Evolutionary conservation across 352 stramenopile genomes (phyloP), one percentile per base, ranked within the genome.

Genomic region (Phytophthora pinifolia): DNA sequence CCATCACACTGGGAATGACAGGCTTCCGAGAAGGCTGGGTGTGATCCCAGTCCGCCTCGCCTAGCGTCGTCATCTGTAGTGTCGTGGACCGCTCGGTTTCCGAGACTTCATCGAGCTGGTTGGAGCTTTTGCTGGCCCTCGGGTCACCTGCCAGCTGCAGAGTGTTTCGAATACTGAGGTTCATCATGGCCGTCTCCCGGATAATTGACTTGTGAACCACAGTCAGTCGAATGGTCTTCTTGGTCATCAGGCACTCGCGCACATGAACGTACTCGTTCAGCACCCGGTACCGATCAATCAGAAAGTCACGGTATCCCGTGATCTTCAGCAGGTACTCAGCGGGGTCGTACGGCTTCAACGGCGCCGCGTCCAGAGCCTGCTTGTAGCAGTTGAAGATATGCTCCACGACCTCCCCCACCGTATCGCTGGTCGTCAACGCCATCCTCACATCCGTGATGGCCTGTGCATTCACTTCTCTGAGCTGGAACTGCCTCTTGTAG

Each of bases 361-460:
- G 79, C 0, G 80, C 79, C 1, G 83, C 79, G 55, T 90, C 79
- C 4, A 90, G 57, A 9, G 70, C 72, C 50, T 87, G 74, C 33
- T 86, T 85, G 73, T 92, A 92, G 62, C 78, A 92, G 54, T 89
- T 88, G 49, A 92, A 92, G 32, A 90, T 84, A 36, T 88, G 78
- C 67, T 90, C 83, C 44, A 92, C 83, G 39, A 89, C 88, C 65
- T 92, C 78, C 5, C 74, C 78, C n/a, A 92, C 83, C 1, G 83
- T 92, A 53, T 92, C 81, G 13, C 76, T 74, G 0, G 80, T 86
- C 4, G 77, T 72, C 8, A 90, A 83, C 7, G 86, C 78, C 79
- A 92, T 89, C 8, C 79, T 71, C 56, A 90, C 83, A 55, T 92
- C 83, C 35, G 79, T 92, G 34, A 89, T 83, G n/a, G 79, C 83